Conservation (phyloP, 2,329 filamentous ascomycete species). For the Cercospora berteroae region DNA sequence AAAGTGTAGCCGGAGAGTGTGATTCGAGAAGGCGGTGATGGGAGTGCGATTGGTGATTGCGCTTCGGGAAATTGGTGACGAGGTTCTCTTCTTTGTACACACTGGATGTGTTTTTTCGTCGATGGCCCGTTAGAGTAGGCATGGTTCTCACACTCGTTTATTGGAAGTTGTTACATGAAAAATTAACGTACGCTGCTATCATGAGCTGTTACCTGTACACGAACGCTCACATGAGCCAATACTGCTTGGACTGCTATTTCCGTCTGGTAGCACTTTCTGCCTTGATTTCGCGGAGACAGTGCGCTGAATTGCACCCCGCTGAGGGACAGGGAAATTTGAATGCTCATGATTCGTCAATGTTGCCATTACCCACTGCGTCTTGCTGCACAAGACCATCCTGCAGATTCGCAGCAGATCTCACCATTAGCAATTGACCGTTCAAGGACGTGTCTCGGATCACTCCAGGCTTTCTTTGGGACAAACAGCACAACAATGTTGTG, state of each 20-base stretch:
- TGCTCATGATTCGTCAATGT: no score
- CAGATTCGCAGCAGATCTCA: background rate
- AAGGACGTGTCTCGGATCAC: background rate
- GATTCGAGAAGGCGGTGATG: no score
- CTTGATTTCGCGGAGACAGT: background rate
- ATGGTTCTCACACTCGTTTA: background rate
- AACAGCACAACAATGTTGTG: background rate
- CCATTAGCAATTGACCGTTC: background rate
- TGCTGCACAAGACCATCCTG: background rate
- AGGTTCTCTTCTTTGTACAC: background rate
- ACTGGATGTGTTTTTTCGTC: background rate
- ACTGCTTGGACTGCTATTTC: background rate
- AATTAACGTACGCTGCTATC: background rate
- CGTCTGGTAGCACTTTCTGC: background rate
- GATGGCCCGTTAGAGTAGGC: background rate
- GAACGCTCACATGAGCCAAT: background rate
- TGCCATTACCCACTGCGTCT: no score
- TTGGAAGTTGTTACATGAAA: background rate
- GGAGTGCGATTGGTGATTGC: background rate
- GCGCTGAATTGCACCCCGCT: no score
- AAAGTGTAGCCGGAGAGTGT: background rate
- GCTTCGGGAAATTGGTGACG: background rate
- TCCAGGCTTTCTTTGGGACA: background rate
- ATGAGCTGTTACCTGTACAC: background rate
- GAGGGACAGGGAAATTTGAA: no score